Evolutionary conservation across 495 filamentous ascomycete genomes (phyloP).

Genomic region (Hyaloscypha finlandica): DNA sequence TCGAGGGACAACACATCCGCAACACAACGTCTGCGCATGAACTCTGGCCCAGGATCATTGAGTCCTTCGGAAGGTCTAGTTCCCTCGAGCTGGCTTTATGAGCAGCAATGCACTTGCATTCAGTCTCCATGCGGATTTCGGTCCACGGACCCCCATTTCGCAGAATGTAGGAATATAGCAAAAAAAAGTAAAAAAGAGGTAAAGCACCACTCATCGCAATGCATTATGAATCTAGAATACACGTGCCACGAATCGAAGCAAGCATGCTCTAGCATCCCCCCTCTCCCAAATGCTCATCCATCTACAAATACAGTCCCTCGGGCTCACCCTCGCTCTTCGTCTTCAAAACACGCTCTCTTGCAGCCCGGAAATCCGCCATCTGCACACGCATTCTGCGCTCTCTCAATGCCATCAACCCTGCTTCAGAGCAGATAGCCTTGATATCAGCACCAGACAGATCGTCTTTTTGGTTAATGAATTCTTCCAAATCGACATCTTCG

Average conservation of each 20-base stretch:
- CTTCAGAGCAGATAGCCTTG: constrained; percentile 97
- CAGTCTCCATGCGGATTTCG: too few species aligned
- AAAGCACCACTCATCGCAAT: constrained; percentile 10
- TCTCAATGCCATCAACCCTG: constrained; percentile 90
- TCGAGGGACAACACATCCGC: too few species aligned
- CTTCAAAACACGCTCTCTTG: constrained; percentile 93
- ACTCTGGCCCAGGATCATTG: too few species aligned
- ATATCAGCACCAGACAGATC: constrained; percentile 98
- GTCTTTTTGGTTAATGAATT: constrained; percentile 98
- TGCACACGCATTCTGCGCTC: constrained; percentile 97
- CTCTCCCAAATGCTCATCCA: not conserved
- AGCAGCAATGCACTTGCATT: too few species aligned
- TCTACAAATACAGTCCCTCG: constrained; percentile 96
- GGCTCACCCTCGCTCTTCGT: constrained; percentile 99
- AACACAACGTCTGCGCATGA: too few species aligned
- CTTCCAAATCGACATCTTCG: constrained; percentile 93
- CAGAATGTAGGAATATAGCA: too few species aligned
- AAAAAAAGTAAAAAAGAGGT: too few species aligned
- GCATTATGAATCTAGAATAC: constrained; percentile 32
- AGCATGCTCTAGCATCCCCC: constrained; percentile 19
- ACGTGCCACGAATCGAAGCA: constrained; percentile 27
- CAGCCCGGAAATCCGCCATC: constrained; percentile 96
- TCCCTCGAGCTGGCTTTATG: too few species aligned
- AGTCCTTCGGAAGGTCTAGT: too few species aligned
- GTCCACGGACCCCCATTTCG: too few species aligned